Base-by-base conservation (phyloP, 2,329 filamentous ascomycete genomes). In the Alternaria sp. region DNA sequence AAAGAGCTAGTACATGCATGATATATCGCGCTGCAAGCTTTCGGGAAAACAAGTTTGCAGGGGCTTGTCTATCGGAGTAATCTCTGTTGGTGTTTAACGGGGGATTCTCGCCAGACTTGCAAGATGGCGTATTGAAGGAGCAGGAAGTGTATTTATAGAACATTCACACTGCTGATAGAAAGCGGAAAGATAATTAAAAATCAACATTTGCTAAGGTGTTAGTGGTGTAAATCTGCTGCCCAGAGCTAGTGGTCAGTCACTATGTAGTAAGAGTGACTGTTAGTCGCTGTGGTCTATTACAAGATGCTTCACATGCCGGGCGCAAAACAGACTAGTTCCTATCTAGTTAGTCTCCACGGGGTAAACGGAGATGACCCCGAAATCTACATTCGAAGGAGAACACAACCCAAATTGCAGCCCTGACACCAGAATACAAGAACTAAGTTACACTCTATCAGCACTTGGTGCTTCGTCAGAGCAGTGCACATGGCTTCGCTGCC, bases 31-130 rank as follows among this genome's bases (percentile, higher is more conserved):
- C n/a, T 58, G 21, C 51, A 51, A 13, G 48, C 39, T 14, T 56
- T 53, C 6, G 52, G 53, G 3, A 42, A 58, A 13, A 49, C 26
- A n/a, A 54, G 37, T n/a, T 58, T 50, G 55, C 56, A 56, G 8
- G 48, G 42, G 21, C 56, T 56, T 26, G 56, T 58, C 33, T 62
- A 49, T 52, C 52, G 56, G 24, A 62, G 42, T 21, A 53, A 37
- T 33, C 59, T 59, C 13, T 50, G 36, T 8, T 40, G 34, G 23
- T 48, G 57, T 21, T 45, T 51, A 21, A 41, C 44, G 3, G 11
- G 10, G n/a, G 54, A 45, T 17, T 50, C 52, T 54, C 53, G 45
- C 60, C 44, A 14, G 24, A 62, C 36, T 11, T 54, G 45, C 5
- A 56, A 14, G 4, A 41, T 60, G 5, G 60, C 54, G 45, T 54